Evolutionary conservation across 1,139 yeast genomes (phyloP).

Genomic region (Candida tetrigidarum): DNA sequence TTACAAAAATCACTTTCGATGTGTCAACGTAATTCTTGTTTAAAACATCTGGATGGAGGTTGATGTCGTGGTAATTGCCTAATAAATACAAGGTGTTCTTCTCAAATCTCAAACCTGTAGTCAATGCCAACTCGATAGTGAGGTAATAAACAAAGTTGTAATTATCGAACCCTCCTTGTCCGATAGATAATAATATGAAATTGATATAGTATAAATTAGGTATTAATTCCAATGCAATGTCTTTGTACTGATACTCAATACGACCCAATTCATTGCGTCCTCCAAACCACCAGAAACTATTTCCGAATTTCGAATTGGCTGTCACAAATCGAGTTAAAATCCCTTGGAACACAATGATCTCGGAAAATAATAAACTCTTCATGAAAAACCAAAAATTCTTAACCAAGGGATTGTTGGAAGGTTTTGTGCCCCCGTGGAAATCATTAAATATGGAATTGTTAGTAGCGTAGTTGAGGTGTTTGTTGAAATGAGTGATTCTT

Average conservation of each 20-base stretch:
- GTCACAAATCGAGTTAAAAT: conserved; percentile 43
- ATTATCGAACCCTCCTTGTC: conserved; percentile 72
- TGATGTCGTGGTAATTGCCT: conserved; percentile 42
- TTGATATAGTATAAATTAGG: conserved; percentile 55
- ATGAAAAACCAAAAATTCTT: conserved; percentile 40
- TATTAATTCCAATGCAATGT: conserved; percentile 41
- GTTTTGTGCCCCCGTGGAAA: conserved; percentile 17
- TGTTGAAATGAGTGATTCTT: conserved; percentile 32
- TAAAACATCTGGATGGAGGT: conserved; percentile 38
- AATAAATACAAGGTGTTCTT: conserved; percentile 43
- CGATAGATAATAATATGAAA: conserved; percentile 60
- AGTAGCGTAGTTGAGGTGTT: conserved; percentile 26
- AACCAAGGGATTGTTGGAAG: conserved; percentile 19
- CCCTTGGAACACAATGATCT: conserved; percentile 61
- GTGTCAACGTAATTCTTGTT: conserved; percentile 40
- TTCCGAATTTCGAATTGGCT: conserved; percentile 10
- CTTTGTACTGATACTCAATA: conserved; percentile 27
- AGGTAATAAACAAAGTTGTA: conserved; percentile 67
- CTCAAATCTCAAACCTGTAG: conserved; percentile 35
- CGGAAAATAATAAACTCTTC: conserved; percentile 53
- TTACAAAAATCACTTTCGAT: conserved; percentile 57
- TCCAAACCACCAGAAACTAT: conserved; percentile 12
- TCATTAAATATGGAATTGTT: conserved; percentile 28
- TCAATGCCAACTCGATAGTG: conserved; percentile 45
- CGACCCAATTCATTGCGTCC: conserved; percentile 14